These are phyloP conservation scores for Clarireedia monteithiana DNA, from an alignment of 2,329 filamentous ascomycete species.

Conservation along the genomic window DNA sequence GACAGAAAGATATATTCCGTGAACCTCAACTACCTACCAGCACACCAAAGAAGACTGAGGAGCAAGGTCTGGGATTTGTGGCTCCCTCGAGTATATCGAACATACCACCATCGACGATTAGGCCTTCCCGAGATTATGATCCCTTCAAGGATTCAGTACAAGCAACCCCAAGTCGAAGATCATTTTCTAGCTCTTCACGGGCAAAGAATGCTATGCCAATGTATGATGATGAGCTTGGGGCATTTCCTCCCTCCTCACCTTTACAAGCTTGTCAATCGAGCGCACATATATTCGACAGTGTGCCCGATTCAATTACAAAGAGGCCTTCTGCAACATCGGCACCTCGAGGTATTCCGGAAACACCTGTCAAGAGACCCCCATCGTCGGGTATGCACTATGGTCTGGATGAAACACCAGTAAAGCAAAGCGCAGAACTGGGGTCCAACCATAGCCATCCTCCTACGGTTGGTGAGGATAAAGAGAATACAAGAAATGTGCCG, in stretches of 20 bases:
- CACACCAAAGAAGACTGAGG: slow-evolving; percentile 6
- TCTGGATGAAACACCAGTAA: slow-evolving; percentile 18
- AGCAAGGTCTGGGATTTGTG: slow-evolving; percentile 11
- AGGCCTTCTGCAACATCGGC: background rate
- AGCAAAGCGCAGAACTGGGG: slow-evolving; percentile 11
- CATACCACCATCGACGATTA: slow-evolving; percentile 23
- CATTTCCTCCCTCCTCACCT: slow-evolving; percentile 21
- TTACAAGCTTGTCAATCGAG: slow-evolving; percentile 22
- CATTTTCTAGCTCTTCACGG: background rate
- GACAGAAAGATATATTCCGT: slow-evolving; percentile 21
- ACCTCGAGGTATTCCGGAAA: slow-evolving; percentile 20
- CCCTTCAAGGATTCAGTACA: slow-evolving; percentile 20
- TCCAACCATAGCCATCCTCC: slow-evolving; percentile 17
- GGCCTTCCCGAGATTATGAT: slow-evolving; percentile 14
- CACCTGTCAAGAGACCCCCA: slow-evolving; percentile 19
- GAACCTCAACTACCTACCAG: slow-evolving; percentile 12
- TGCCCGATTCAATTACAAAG: slow-evolving; percentile 20
- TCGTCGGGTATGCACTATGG: background rate
- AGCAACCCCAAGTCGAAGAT: slow-evolving; percentile 26
- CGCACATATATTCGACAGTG: slow-evolving; percentile 19
- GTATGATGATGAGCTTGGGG: slow-evolving; percentile 7
- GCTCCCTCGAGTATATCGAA: slow-evolving; percentile 23
- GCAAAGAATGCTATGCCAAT: background rate
- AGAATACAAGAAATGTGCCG: slow-evolving; percentile 13
- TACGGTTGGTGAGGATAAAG: slow-evolving; percentile 14